Percentiles rank a stretch among this genome's conserved stretches.
phyloP scores from a whole-genome alignment of 495 filamentous ascomycete genomes.

The Tuber microsphaerosporum region DNA sequence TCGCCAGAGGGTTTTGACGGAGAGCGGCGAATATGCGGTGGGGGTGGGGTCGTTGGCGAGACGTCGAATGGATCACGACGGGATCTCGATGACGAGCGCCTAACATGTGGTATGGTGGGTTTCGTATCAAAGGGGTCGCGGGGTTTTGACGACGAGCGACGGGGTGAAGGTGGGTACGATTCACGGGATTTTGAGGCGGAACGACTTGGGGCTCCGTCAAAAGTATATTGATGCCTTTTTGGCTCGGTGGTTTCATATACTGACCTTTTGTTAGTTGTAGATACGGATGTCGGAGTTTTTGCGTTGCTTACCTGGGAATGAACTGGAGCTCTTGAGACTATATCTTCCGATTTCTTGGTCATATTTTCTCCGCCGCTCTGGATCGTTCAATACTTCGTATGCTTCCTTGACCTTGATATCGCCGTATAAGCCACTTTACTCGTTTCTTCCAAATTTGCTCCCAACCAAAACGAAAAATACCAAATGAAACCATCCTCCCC shows the following conservation, averaged over 20 bases:
- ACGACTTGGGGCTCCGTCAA: background rate
- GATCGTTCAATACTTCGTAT: constrained; percentile 23
- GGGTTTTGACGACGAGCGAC: background rate
- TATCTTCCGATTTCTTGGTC: constrained; percentile 9
- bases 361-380: constrained; percentile 21
- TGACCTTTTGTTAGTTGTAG: background rate
- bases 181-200: background rate
- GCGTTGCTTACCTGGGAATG: background rate
- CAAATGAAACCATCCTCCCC: background rate
- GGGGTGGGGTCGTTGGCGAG: background rate
- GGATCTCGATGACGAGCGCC: background rate
- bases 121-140: background rate
- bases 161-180: background rate
- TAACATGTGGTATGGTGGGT: background rate
- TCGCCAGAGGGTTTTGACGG: background rate
- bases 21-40: background rate
- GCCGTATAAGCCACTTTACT: background rate
- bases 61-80: background rate
- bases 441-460: background rate
- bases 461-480: background rate
- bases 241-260: background rate
- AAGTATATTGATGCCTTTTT: background rate
- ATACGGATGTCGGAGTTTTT: background rate
- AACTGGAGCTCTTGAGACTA: background rate
- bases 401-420: constrained; percentile 6